Evolutionary conservation across 352 stramenopile species (phyloP), one percentile per base, ranked within the genome.

Genomic region (Globisporangium okanoganense): DNA sequence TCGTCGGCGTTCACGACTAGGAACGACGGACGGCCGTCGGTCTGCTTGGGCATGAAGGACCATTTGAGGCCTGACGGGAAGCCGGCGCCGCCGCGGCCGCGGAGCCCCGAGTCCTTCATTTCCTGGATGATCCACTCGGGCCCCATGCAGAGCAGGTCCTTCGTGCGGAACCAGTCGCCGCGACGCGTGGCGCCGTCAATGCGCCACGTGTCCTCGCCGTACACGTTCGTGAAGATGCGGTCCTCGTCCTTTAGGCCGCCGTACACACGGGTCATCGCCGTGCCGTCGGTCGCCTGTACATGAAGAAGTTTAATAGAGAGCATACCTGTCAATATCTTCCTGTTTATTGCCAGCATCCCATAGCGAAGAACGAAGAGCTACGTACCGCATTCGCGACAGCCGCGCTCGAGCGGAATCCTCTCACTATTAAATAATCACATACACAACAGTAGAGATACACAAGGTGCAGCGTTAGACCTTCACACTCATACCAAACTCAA

Each of bases 1-100:
- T 99, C 98, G 74, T 99, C 98, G 56, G 97, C 97, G 78, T 99
- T 99, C 22, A 99, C 97, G 22, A 99, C 96, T n/a, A 99, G 82
- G 79, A 99, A 99, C 38, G 79, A 97, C n/a, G 98, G 98, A 53
- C 98, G 88, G 24, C 98, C 98, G 74, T 99, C 97, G n/a, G 85
- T 97, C 66, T 94, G 73, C 88, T 99, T 99, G 69, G 98, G 98
- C 98, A 99, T 99, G 82, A 99, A 99, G 53, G 85, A 98, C 98
- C 98, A 99, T 88, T 99, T 99, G 48, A 99, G 83, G 14, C 98
- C 98, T 0, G 95, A 99, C 10, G 98, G 98, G 75, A 99, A 99
- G 6, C 97, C 98, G 45, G 98, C 98, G 41, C 98, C 98, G 47
- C 98, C 98, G 49, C 98, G 93, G 65, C 98, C 98, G 53, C 98